Base-by-base conservation (phyloP, 108 stramenopile genomes). In the Cyclostephanos tholiformis region DNA sequence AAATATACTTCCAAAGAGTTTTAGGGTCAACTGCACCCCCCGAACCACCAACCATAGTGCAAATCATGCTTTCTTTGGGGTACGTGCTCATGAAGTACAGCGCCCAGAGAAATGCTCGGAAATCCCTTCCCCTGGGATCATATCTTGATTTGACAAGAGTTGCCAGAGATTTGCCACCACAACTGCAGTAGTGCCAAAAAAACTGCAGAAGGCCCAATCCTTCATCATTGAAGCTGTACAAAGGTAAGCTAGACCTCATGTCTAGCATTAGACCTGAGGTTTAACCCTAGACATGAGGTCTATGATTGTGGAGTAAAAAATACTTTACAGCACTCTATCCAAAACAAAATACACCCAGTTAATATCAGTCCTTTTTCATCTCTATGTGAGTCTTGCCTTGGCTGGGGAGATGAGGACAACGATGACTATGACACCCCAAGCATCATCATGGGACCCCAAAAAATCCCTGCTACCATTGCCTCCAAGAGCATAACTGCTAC, bases 11-110 rank as follows among this genome's bases (percentile, higher is more conserved):
- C 6, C 27, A 7, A 4, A 26, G 29, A 29, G 57, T 58, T 30
- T 58, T 58, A 4, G 57, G 57, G 29, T 58, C 57, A 26, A 58
- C 13, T 3, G 30, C 57, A 29, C 57, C 57, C 25, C 57, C 29
- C 16, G 57, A 58, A 26, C 57, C 57, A 29, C 57, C 57, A 67
- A 35, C 66, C 38, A 12, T 49, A 2, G 50, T 16, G 25, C 51
- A 27, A 17, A 9, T 51, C 20, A 51, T 36, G 38, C 26, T 32
- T 51, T 51, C 17, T 17, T 22, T 30, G 35, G 66, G 66, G 32
- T 67, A 67, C 27, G 52, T 52, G 0, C 52, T 51, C 66, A 67
- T 67, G 6, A 67, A 67, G 50, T 46, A 36, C 0, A 67, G 66
- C 2, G 66, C 25, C 66, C 66, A 67, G 30, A 67, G 6, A 65